Percentiles rank a stretch among this genome's conserved stretches.
These are phyloP conservation scores for Protomyces inouyei DNA, from an alignment of 1,139 yeast species.

Conservation along the genomic window DNA sequence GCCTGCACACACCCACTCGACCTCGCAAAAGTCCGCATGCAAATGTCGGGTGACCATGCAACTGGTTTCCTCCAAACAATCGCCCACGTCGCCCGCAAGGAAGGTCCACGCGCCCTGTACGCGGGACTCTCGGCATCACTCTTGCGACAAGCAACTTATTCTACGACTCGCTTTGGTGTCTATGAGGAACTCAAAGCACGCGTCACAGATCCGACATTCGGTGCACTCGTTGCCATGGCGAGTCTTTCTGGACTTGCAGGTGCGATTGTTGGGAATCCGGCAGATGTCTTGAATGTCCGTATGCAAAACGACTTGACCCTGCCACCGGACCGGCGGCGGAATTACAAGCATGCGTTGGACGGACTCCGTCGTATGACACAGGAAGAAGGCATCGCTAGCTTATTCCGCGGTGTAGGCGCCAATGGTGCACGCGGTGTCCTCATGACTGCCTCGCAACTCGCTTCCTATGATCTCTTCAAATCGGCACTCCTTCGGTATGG, in stretches of 20 bases:
- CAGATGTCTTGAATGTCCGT: constrained; percentile 77
- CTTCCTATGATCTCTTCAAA: constrained; percentile 77
- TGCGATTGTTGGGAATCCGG: constrained; percentile 80
- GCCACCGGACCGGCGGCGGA: constrained; percentile 61
- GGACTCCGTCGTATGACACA: constrained; percentile 59
- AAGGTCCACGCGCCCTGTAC: constrained; percentile 61
- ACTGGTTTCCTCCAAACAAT: constrained; percentile 52
- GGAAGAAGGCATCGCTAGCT: constrained; percentile 57
- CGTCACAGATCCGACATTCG: constrained; percentile 41
- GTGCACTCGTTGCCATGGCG: constrained; percentile 62
- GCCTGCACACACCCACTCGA: constrained; percentile 60
- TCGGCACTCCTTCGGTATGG: constrained; percentile 50
- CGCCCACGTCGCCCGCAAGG: constrained; percentile 53
- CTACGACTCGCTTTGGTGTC: constrained; percentile 78
- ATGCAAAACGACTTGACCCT: constrained; percentile 84
- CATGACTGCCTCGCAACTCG: constrained; percentile 91
- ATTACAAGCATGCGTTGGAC: constrained; percentile 72
- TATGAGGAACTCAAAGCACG: constrained; percentile 68
- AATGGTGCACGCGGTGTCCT: constrained; percentile 74
- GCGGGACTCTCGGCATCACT: constrained; percentile 78
- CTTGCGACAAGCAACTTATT: constrained; percentile 81
- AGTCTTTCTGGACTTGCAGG: constrained; percentile 82
- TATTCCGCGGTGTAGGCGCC: constrained; percentile 72
- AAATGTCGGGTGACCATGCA: constrained; percentile 50
- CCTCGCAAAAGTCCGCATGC: constrained; percentile 77